These are phyloP conservation scores for Lasiosphaeria miniovina DNA, from an alignment of 495 filamentous ascomycete species.

Conservation along the genomic window DNA sequence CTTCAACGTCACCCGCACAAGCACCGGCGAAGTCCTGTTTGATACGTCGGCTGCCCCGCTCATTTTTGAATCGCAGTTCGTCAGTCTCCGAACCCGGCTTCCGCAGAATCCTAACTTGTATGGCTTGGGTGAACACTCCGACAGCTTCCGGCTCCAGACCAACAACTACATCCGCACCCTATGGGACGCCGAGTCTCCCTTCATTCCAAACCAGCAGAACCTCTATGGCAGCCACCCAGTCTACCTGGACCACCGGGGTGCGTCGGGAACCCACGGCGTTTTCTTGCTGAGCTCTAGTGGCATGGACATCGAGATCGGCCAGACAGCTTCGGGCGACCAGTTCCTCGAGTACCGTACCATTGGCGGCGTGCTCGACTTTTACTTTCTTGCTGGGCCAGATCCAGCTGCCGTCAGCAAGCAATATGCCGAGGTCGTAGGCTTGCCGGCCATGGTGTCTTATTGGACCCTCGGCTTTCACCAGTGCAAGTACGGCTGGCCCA, in stretches of 20 bases:
- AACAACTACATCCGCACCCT: conserved; percentile 74
- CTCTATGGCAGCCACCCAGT: conserved; percentile 82
- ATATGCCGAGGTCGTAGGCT: conserved; percentile 68
- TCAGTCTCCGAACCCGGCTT: conserved; percentile 66
- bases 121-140: conserved; percentile 77
- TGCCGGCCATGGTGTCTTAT: conserved; percentile 78
- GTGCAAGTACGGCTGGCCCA: conserved; percentile 77
- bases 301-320: conserved; percentile 82
- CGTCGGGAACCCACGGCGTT: conserved; percentile 73
- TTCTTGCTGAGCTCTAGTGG: conserved; percentile 82
- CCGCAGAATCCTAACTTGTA: conserved; percentile 69
- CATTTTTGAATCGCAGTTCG: conserved; percentile 76
- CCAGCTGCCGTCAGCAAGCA: conserved; percentile 70
- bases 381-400: conserved; percentile 75
- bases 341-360: conserved; percentile 84
- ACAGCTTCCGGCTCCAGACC: conserved; percentile 65
- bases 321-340: conserved; percentile 55
- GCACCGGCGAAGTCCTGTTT: conserved; percentile 68
- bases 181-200: conserved; percentile 76
- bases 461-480: conserved; percentile 86
- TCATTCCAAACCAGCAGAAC: conserved; percentile 51
- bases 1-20: conserved; percentile 64
- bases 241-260: conserved; percentile 75
- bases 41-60: conserved; percentile 68
- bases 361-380: conserved; percentile 81